phyloP scores from a whole-genome alignment of 768 basidiomycete species.

The Russula sp. region DNA sequence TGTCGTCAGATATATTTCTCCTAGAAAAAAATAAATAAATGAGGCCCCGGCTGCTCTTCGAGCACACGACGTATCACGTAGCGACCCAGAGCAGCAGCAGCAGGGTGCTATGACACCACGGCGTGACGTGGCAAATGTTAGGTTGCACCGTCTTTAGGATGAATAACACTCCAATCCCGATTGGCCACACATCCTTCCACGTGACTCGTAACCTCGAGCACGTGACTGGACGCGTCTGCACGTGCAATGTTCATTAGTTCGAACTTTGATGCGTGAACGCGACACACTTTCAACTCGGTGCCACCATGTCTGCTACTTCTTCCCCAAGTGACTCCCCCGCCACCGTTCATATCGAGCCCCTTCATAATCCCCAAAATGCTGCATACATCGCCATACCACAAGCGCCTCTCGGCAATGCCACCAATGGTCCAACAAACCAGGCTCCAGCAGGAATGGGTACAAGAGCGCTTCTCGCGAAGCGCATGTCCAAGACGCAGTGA shows the following conservation, averaged over 20 bases:
- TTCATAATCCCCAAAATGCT: constrained; percentile 79
- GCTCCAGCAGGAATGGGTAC: constrained; percentile 73
- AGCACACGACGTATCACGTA: too few species aligned
- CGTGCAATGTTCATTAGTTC: constrained; percentile 21
- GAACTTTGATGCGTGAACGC: not conserved
- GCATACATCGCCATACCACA: constrained; percentile 73
- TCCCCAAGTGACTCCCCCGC: constrained; percentile 64
- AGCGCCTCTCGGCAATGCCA: constrained; percentile 66
- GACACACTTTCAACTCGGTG: not conserved
- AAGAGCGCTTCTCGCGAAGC: constrained; percentile 90
- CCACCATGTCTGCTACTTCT: constrained; percentile 46
- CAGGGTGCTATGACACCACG: too few species aligned
- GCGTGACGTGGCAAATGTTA: too few species aligned
- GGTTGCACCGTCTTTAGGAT: too few species aligned
- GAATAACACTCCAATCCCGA: too few species aligned
- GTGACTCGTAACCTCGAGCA: not conserved
- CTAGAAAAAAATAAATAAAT: too few species aligned
- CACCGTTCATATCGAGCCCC: constrained; percentile 56
- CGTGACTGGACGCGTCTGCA: constrained; percentile 19
- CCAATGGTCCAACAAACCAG: constrained; percentile 44
- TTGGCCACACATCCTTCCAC: not conserved
- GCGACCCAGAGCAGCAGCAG: too few species aligned
- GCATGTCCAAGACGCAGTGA: constrained; percentile 82
- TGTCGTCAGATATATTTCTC: not conserved
- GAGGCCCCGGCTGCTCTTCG: too few species aligned